These are phyloP conservation scores for Nitzschia sp. DNA, from an alignment of 108 stramenopile species.

Conservation along the genomic window DNA sequence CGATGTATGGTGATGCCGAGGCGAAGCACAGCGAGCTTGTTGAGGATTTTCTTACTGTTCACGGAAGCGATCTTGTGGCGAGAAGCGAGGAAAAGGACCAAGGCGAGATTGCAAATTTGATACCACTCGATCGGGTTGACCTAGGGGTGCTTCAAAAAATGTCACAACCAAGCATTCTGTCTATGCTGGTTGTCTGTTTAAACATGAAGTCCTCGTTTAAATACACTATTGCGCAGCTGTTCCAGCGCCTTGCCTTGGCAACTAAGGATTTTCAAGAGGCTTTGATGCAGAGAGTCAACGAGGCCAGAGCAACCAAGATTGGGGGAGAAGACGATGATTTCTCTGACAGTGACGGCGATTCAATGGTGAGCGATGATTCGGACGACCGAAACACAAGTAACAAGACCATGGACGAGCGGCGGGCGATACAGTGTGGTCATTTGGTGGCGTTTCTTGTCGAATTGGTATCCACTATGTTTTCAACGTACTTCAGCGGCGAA, in stretches of 20 bases:
- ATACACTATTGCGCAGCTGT: conserved; percentile 7
- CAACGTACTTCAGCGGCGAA: conserved; percentile 1
- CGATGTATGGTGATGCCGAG: conserved; percentile 28
- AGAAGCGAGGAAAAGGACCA: neutral
- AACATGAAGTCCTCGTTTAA: conserved; percentile 7
- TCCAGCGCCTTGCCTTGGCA: conserved; percentile 15
- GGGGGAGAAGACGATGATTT: conserved; percentile 19
- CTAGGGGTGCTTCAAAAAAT: conserved; percentile 9
- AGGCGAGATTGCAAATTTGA: neutral
- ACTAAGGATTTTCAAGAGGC: conserved; percentile 13
- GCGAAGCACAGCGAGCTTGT: conserved; percentile 67
- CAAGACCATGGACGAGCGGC: conserved; percentile 24
- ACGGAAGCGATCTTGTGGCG: conserved; percentile 40
- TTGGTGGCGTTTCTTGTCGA: conserved; percentile 19
- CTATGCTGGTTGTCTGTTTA: conserved; percentile 44
- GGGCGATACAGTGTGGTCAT: conserved; percentile 28
- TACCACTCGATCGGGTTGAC: conserved; percentile 21
- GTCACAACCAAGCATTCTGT: conserved; percentile 42
- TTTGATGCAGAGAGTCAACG: conserved; percentile 9
- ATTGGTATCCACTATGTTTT: conserved; percentile 7
- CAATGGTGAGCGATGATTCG: conserved; percentile 6
- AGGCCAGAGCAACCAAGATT: conserved; percentile 9
- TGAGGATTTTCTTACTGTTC: conserved; percentile 58
- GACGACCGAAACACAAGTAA: conserved; percentile 1
- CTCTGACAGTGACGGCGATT: conserved; percentile 38